Evolutionary conservation across 805 yeast genomes (phyloP), one percentile per base, ranked within the genome.

Genomic region (Candida sonorensis): DNA sequence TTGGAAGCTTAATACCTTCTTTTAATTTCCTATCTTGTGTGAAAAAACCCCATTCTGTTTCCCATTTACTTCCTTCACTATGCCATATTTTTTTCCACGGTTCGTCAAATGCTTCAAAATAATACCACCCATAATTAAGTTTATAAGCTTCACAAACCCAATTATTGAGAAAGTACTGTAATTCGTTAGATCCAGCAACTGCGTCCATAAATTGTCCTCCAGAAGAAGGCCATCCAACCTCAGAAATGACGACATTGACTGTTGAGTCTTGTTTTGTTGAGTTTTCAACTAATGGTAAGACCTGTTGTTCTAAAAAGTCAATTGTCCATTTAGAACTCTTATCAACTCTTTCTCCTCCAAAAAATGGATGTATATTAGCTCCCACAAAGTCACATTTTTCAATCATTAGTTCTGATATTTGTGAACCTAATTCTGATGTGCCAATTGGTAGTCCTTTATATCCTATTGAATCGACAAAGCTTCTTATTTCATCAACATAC

Each of bases 21-120:
- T 75, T 77, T 38, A 72, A 40, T 24, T 57, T 51, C 31, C 84
- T 53, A 33, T 73, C 67, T 6, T 48, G 43, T 1, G 67, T 61
- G 44, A 80, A 77, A 7, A 80, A 37, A 0, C 86, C 88, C 86
- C 86, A 80, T 41, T 77, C 74, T 1, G 82, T 67, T 45, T 79
- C 86, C 85, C 85, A 77, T 34, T 53, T 55, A 19, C 64, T 61
- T 2, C 61, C 63, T 1, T 52, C 62, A 15, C 66, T 67, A 45
- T 73, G 66, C 50, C 69, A 76, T 1, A 72, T 51, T 28, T 55
- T 50, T 42, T 77, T 79, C 84, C 84, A 77, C 0, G 83, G 82
- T 46, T 77, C 83, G 55, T 80, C 84, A 55, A 75, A 78, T 0
- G 82, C 85, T 46, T 78, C 84, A 46, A 75, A 77, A 55, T 66